Conservation (phyloP, 345 rosid species). For the Aethionema arabicum region DNA sequence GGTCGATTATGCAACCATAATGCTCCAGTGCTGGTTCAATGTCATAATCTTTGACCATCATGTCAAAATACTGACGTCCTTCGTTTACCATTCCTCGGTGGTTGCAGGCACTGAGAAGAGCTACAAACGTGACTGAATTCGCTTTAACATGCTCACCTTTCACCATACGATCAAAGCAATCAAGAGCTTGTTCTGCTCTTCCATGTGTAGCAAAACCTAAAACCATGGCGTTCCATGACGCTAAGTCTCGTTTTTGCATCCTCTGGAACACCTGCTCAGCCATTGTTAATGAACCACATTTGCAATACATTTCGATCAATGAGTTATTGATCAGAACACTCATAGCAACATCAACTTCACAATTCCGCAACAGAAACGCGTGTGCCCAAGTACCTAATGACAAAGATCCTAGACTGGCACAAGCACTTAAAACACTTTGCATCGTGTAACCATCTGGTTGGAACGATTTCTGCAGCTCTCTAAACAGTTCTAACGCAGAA, state of each 20-base stretch:
- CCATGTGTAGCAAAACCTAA: conserved; percentile 80
- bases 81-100: conserved; percentile 64
- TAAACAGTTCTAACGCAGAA: conserved; percentile 50
- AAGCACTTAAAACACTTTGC: conserved; percentile 66
- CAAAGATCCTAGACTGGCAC: conserved; percentile 67
- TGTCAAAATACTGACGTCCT: conserved; percentile 54
- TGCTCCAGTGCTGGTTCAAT: conserved; percentile 74
- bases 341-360: conserved; percentile 29
- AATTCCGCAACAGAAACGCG: conserved; percentile 50
- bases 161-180: conserved; percentile 52
- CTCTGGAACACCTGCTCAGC: conserved; percentile 62
- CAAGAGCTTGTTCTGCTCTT: conserved; percentile 46
- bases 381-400: conserved; percentile 76
- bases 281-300: conserved; percentile 60
- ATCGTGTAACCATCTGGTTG: conserved; percentile 72
- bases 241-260: conserved; percentile 58
- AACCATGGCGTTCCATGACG: conserved; percentile 81
- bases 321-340: conserved; percentile 64
- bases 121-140: conserved; percentile 64
- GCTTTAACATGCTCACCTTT: conserved; percentile 41
- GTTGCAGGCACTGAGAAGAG: conserved; percentile 68
- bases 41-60: conserved; percentile 56
- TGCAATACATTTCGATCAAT: conserved; percentile 79
- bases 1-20: conserved; percentile 75
- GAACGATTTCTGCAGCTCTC: conserved; percentile 47